These are phyloP conservation scores for Fusarium fracticaudum DNA, from an alignment of 2,329 filamentous ascomycete genomes.

Conservation along the genomic window DNA sequence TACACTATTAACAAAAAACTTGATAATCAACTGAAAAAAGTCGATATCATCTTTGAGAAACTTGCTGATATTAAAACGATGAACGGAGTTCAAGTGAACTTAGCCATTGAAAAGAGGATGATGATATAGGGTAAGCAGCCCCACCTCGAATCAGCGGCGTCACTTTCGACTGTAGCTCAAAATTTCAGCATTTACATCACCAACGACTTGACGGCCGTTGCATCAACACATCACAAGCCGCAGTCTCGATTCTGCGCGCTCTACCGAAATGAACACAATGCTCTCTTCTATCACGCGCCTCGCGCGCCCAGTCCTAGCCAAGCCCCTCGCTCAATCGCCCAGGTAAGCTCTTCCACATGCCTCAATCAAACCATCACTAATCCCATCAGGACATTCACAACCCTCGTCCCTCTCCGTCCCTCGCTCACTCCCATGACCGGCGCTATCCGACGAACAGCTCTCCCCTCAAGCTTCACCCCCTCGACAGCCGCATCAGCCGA, in stretches of 20 bases:
- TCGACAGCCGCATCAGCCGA: slow-evolving; percentile 49
- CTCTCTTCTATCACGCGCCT: slow-evolving; percentile 46
- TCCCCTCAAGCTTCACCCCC: slow-evolving; percentile 47
- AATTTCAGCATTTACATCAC: slow-evolving; percentile 42
- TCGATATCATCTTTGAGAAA: not conserved
- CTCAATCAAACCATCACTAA: slow-evolving; percentile 3
- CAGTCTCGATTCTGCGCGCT: slow-evolving; percentile 20
- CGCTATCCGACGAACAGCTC: slow-evolving; percentile 45
- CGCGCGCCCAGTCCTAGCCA: slow-evolving; percentile 43
- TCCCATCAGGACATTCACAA: slow-evolving; percentile 55
- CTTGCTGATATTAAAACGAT: slow-evolving; percentile 46
- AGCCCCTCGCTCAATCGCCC: slow-evolving; percentile 36
- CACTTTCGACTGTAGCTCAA: slow-evolving; percentile 39
- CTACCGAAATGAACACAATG: slow-evolving; percentile 38
- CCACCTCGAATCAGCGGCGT: slow-evolving; percentile 24
- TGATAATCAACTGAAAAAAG: not conserved
- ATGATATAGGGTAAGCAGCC: slow-evolving; percentile 27
- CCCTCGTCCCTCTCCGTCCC: slow-evolving; percentile 62
- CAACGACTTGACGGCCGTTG: slow-evolving; percentile 14
- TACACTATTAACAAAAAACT: no score
- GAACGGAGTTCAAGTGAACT: slow-evolving; percentile 38
- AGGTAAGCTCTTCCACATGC: slow-evolving; percentile 30
- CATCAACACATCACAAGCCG: slow-evolving; percentile 26
- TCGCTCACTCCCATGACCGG: slow-evolving; percentile 49
- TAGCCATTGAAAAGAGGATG: not conserved